Percentiles rank a stretch among this genome's conserved stretches.
These are phyloP conservation scores for Parsonsia alboflavescens DNA, from an alignment of 257 asterid genomes.

Conservation along the genomic window DNA sequence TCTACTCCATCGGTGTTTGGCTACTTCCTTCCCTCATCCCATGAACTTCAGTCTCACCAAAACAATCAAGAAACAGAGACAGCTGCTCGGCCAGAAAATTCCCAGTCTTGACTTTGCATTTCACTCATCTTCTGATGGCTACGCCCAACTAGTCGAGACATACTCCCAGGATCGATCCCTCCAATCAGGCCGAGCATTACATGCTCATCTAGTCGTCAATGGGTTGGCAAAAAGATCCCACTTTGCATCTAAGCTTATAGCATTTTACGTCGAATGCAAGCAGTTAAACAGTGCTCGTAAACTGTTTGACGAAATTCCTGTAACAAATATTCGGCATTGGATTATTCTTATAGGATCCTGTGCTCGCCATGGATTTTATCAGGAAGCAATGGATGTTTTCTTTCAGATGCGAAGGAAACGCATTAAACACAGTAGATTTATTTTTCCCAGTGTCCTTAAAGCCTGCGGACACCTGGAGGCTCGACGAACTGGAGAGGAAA, in stretches of 20 bases:
- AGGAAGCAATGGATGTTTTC: conserved; percentile 43
- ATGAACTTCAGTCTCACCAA: neutral
- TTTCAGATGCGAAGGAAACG: conserved; percentile 39
- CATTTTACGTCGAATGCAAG: conserved; percentile 39
- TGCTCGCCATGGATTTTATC: conserved; percentile 45
- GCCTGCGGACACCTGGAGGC: conserved; percentile 65
- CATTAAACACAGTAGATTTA: conserved; percentile 32
- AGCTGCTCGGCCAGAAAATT: conserved; percentile 5
- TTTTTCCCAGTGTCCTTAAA: conserved; percentile 66
- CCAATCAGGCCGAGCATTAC: conserved; percentile 43
- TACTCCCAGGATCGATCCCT: conserved; percentile 31
- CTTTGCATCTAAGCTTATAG: conserved; percentile 44
- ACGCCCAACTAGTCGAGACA: conserved; percentile 34
- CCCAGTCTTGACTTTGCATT: conserved; percentile 8
- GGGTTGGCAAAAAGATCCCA: conserved; percentile 36
- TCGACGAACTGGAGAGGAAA: conserved; percentile 35
- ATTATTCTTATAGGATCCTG: conserved; percentile 50
- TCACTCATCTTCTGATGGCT: conserved; percentile 25
- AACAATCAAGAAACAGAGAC: neutral
- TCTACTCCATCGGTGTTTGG: neutral
- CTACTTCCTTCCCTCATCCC: neutral
- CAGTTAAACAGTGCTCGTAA: conserved; percentile 36
- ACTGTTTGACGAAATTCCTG: conserved; percentile 64
- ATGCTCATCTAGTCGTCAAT: conserved; percentile 47
- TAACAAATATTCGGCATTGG: conserved; percentile 47